Conservation (phyloP, 2,329 filamentous ascomycete species). For the Lachnellula willkommii region DNA sequence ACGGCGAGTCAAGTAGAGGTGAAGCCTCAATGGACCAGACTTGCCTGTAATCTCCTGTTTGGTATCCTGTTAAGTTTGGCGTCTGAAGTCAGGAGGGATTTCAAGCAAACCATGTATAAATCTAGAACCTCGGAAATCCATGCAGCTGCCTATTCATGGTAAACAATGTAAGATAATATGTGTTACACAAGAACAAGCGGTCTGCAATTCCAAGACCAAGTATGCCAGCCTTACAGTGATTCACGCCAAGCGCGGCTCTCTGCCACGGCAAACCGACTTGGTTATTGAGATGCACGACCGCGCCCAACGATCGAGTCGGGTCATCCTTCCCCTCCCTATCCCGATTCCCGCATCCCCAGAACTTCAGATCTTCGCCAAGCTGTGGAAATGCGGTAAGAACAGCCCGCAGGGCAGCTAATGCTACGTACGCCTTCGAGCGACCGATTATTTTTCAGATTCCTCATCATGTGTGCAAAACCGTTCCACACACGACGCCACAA, state of each 20-base stretch:
- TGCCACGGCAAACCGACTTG: background rate
- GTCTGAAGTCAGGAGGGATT: background rate
- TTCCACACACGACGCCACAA: background rate
- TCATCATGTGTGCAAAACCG: background rate
- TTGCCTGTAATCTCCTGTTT: background rate
- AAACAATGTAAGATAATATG: constrained; percentile 6
- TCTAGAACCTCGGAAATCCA: background rate
- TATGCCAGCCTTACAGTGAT: background rate
- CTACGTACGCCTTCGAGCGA: background rate
- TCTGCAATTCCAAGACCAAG: background rate
- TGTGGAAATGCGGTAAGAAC: background rate
- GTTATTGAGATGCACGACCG: background rate
- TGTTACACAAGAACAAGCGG: background rate
- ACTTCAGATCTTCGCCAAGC: background rate
- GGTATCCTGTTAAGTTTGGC: background rate
- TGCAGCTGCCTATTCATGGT: background rate
- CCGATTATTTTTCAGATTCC: too few species aligned
- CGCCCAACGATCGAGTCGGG: background rate
- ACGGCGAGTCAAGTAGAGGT: constrained; percentile 59
- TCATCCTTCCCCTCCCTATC: background rate
- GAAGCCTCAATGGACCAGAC: background rate
- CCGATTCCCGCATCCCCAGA: background rate
- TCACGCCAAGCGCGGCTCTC: background rate
- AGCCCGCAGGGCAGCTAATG: background rate
- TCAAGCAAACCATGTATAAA: constrained; percentile 1